phyloP scores from a whole-genome alignment of 1,284 basidiomycete species.

The Ganoderma multipileum region DNA sequence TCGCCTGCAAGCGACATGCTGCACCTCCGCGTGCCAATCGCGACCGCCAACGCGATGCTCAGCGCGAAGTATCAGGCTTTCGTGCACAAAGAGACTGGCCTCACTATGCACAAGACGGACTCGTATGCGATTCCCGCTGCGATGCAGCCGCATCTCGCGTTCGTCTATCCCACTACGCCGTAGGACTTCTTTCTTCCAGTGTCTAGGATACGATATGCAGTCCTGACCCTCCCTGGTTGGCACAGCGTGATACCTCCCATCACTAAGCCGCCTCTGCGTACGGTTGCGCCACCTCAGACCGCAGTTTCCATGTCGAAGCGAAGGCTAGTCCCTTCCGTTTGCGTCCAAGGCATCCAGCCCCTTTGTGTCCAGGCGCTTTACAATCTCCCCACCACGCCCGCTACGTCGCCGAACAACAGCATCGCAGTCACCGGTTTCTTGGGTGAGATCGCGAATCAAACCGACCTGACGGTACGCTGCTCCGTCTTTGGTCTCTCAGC shows the following conservation, averaged over 20 bases:
- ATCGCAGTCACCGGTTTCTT: slow-evolving; percentile 64
- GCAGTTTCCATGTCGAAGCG: slow-evolving; percentile 10
- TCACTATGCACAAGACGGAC: slow-evolving; percentile 42
- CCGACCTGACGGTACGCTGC: slow-evolving; percentile 49
- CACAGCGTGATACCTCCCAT: neutral
- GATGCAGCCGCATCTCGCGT: slow-evolving; percentile 41
- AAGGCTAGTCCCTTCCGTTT: slow-evolving; percentile 21
- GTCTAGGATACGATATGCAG: no score
- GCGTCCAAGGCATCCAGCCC: slow-evolving; percentile 51
- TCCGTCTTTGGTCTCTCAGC: neutral
- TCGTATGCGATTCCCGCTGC: slow-evolving; percentile 46
- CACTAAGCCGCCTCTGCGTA: neutral
- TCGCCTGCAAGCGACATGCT: slow-evolving; percentile 38
- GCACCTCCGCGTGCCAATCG: slow-evolving; percentile 27
- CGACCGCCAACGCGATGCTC: slow-evolving; percentile 44
- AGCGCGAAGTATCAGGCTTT: slow-evolving; percentile 44
- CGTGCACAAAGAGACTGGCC: slow-evolving; percentile 40
- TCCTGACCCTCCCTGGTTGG: neutral
- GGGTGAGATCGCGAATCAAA: slow-evolving; percentile 54
- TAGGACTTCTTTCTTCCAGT: slow-evolving; percentile 12
- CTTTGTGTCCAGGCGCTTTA: slow-evolving; percentile 60
- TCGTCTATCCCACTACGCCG: slow-evolving; percentile 47
- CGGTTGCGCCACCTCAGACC: neutral
- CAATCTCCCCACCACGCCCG: slow-evolving; percentile 53
- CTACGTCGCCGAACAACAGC: slow-evolving; percentile 48